These are phyloP conservation scores for Penicillium paradoxum DNA, from an alignment of 495 filamentous ascomycete genomes.

Conservation along the genomic window DNA sequence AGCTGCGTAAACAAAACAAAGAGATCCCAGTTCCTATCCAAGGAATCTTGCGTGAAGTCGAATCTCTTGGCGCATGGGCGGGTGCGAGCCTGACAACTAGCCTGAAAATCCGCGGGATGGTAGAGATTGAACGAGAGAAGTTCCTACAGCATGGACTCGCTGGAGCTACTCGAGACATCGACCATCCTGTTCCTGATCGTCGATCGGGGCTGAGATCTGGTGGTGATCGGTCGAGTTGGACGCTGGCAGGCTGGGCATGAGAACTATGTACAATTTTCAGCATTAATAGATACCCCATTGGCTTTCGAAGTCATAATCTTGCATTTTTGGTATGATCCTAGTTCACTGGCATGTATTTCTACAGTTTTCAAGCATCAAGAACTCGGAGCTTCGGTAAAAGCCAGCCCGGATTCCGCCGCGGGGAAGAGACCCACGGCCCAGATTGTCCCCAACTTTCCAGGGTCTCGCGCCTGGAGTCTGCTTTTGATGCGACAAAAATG, in stretches of 20 bases:
- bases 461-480: neutral
- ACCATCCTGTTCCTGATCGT: conserved; percentile 50
- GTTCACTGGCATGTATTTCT: no score
- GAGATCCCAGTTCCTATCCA: conserved; percentile 39
- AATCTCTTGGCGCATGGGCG: conserved; percentile 83
- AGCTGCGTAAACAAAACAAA: conserved; percentile 50
- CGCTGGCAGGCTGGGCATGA: conserved; percentile 72
- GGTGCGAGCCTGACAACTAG: conserved; percentile 78
- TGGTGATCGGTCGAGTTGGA: conserved; percentile 67
- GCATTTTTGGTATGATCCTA: neutral
- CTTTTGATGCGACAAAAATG: neutral
- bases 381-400: neutral
- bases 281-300: conserved; percentile 18
- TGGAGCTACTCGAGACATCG: conserved; percentile 61
- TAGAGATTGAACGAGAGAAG: conserved; percentile 80
- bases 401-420: neutral
- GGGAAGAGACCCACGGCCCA: neutral
- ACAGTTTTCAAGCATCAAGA: neutral
- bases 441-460: neutral
- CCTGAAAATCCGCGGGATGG: conserved; percentile 70
- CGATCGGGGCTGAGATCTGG: conserved; percentile 50
- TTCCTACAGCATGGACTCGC: conserved; percentile 73
- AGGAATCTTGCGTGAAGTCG: conserved; percentile 67
- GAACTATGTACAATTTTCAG: conserved; percentile 13
- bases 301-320: neutral